Conservation (phyloP, 306 rosid species). For the Cyclanthera cordifolia region DNA sequence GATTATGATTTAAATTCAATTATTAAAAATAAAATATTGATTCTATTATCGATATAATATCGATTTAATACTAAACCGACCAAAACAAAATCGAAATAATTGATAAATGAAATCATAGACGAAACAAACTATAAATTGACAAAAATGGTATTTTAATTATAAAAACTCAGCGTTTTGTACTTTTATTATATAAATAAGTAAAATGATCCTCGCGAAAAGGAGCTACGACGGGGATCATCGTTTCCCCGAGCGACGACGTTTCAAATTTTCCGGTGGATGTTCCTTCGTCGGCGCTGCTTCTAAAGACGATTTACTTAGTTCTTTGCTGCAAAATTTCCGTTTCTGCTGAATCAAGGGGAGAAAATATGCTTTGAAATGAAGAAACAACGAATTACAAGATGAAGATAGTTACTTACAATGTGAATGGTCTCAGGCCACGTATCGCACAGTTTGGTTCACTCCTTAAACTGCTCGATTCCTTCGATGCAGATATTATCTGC, state of each 20-base stretch:
- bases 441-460: constrained; percentile 84
- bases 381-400: constrained; percentile 18
- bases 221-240: not conserved
- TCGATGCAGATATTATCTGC: constrained; percentile 77
- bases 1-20: no score
- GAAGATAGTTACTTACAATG: constrained; percentile 91
- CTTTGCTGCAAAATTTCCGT: not conserved
- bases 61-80: no score
- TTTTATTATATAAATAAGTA: not conserved
- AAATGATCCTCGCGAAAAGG: not conserved
- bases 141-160: no score
- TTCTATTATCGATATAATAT: no score
- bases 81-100: no score
- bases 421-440: constrained; percentile 73
- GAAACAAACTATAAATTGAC: no score
- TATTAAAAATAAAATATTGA: no score
- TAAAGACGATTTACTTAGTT: not conserved
- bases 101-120: no score
- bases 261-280: not conserved
- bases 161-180: no score
- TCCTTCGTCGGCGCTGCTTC: not conserved
- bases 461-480: constrained; percentile 58
- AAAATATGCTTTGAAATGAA: not conserved
- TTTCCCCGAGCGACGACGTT: not conserved
- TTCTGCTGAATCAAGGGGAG: not conserved